Evolutionary conservation across 495 filamentous ascomycete genomes (phyloP).

Genomic region (Amphirosellinia nigrospora): DNA sequence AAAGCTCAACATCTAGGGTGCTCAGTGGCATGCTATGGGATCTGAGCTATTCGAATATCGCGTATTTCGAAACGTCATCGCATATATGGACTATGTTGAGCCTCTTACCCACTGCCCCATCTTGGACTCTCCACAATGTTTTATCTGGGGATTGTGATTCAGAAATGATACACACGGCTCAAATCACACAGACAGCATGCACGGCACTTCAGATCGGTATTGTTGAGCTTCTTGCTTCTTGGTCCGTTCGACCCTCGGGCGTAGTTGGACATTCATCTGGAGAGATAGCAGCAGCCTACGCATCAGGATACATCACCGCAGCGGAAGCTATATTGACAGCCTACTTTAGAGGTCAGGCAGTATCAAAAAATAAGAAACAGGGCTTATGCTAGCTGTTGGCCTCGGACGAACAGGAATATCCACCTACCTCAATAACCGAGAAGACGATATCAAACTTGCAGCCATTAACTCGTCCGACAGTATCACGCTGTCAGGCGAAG

Average conservation of each 20-base stretch:
- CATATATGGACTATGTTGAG: constrained; percentile 18
- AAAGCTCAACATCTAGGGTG: neutral
- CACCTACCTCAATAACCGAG: neutral
- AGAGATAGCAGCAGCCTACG: constrained; percentile 47
- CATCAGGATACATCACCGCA: constrained; percentile 29
- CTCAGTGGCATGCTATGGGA: constrained; percentile 24
- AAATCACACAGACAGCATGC: constrained; percentile 46
- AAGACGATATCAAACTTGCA: constrained; percentile 34
- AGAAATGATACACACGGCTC: constrained; percentile 33
- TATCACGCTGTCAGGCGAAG: constrained; percentile 42
- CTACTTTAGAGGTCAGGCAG: constrained; percentile 37
- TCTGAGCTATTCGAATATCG: constrained; percentile 20
- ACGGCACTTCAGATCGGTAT: constrained; percentile 52
- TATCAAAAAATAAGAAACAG: constrained; percentile 29
- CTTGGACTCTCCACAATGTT: constrained; percentile 29
- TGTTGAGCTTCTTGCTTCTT: constrained; percentile 52
- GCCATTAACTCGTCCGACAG: constrained; percentile 46
- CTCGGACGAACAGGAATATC: constrained; percentile 36
- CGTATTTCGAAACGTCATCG: neutral
- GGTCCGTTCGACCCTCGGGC: constrained; percentile 47
- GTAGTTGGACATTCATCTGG: constrained; percentile 45
- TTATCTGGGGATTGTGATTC: constrained; percentile 30
- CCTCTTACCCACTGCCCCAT: neutral
- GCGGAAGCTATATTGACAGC: constrained; percentile 34
- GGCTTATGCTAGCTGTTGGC: constrained; percentile 46